Base-by-base conservation (phyloP, 2,329 filamentous ascomycete species). In the Lachnum nothofagi region DNA sequence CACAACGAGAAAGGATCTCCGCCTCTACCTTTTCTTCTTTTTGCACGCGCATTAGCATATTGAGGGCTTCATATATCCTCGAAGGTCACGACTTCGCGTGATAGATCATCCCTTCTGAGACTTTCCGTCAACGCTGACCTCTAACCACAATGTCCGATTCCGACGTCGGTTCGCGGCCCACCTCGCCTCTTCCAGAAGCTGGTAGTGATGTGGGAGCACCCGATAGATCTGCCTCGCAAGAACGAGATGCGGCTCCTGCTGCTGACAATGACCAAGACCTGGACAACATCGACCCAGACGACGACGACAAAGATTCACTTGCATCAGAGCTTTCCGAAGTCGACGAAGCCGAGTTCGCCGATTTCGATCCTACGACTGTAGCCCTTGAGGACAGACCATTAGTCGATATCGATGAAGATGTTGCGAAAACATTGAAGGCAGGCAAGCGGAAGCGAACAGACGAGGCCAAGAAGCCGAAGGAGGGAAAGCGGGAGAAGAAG, bases 391-490 rank as follows among this genome's bases (percentile, higher is more conserved):
- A 83, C 62, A 73, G 78, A 20, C 80, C 80, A 3, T 31, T 48
- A 1, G 73, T 83, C n/a, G 78, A 81, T 23, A 84, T 85, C 53
- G 82, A 85, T 59, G 82, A 85, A 60, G 80, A 84, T 54, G 74
- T 79, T 46, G 79, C 80, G 5, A 75, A 76, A 48, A 82, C 79
- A 2, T 67, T 85, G 25, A 85, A 85, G 65, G 80, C 79, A 0
- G 74, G 74, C n/a, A 83, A 82, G 67, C 70, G 80, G 50, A 85
- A 84, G 70, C 78, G 87, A 49, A 63, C 74, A 7, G 84, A 76
- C 44, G 80, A 76, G 25, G 73, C 78, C 24, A 88, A 86, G 68
- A 93, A 89, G 70, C 85, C 87, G 45, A 82, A 78, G 66, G 73
- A 74, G 67, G 72, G 70, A 17, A 73, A 72, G 57, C 83, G 85